Evolutionary conservation across 2,329 filamentous ascomycete species (phyloP).

Genomic region (Phaeosphaeria sp.): DNA sequence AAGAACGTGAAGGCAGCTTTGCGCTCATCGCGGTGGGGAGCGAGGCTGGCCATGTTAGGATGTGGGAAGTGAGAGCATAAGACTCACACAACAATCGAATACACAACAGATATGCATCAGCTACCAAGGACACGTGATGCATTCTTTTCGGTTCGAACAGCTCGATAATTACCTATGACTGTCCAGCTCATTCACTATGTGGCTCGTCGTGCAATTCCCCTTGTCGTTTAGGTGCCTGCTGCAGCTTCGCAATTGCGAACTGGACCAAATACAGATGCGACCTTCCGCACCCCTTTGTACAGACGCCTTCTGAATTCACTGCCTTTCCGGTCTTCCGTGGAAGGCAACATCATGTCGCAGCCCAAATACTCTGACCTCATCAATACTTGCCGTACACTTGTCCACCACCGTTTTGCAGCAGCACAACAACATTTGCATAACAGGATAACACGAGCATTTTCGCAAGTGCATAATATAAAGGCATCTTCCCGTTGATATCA

Average conservation of each 20-base stretch:
- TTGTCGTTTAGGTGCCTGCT: background rate
- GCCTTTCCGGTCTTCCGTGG: constrained; percentile 3
- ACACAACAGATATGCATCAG: background rate
- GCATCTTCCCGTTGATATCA: constrained; percentile 24
- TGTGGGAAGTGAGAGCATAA: constrained; percentile 73
- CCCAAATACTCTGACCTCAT: background rate
- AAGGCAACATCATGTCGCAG: constrained; percentile 3
- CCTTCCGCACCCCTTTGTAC: background rate
- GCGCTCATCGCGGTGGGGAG: constrained; percentile 81
- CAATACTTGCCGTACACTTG: too few relatives aligned
- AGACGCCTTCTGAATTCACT: background rate
- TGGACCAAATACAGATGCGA: background rate
- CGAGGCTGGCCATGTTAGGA: constrained; percentile 82
- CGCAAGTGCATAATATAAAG: constrained; percentile 29
- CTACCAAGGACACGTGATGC: background rate
- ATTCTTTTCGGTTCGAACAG: background rate
- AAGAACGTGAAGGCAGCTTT: constrained; percentile 66
- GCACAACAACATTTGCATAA: constrained; percentile 20
- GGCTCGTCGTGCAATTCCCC: background rate
- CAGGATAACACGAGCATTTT: constrained; percentile 31
- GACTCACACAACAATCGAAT: background rate
- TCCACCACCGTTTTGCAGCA: background rate
- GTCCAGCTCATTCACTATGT: background rate
- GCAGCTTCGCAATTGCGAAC: background rate
- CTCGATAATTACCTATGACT: background rate